Evolutionary conservation across 306 rosid genomes (phyloP).

Genomic region (Prunus salicina): DNA sequence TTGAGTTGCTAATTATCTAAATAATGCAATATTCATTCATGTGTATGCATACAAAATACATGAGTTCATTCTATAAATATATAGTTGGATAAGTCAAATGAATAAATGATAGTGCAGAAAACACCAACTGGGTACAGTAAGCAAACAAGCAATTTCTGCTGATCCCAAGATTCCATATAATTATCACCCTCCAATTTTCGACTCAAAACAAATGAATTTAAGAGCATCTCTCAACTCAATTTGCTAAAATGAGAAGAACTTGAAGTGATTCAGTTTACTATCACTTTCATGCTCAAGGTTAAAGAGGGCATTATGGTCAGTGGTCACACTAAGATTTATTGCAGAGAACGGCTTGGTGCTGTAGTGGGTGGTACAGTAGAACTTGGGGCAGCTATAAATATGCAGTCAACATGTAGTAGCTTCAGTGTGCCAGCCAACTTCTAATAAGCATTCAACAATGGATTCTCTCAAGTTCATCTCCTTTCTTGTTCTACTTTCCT

Average conservation of each 20-base stretch:
- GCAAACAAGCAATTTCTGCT: neutral
- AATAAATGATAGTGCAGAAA: neutral
- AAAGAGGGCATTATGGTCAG: neutral
- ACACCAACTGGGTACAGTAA: no score
- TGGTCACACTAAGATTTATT: neutral
- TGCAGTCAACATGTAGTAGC: neutral
- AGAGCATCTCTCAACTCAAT: neutral
- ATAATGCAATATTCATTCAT: neutral
- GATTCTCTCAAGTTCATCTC: slow-evolving; percentile 2
- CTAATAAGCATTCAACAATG: slow-evolving; percentile 1
- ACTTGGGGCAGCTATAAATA: neutral
- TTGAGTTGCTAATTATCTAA: neutral
- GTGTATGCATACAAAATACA: neutral
- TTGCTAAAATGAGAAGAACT: neutral
- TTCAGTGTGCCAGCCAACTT: neutral
- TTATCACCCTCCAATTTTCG: neutral
- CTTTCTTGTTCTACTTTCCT: neutral
- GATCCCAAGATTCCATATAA: neutral
- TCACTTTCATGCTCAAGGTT: neutral
- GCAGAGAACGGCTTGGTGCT: neutral
- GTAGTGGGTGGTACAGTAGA: neutral
- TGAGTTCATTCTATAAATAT: neutral
- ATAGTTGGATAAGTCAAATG: neutral
- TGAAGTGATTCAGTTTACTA: neutral
- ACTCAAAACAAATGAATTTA: slow-evolving; percentile 4